Evolutionary conservation across 805 yeast species (phyloP).

Genomic region (Komagataella phaffii): DNA sequence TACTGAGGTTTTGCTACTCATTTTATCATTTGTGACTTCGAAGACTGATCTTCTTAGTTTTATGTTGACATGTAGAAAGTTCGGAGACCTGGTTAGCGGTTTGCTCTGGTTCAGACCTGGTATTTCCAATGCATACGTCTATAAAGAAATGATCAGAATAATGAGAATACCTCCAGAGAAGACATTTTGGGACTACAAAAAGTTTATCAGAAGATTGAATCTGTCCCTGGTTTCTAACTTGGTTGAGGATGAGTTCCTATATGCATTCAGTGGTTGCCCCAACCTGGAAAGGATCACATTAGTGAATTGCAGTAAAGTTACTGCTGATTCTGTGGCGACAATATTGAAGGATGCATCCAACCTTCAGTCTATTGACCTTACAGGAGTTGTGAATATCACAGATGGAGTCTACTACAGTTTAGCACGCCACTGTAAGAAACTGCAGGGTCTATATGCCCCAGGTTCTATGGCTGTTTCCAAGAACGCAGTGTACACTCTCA

Average conservation of each 20-base stretch:
- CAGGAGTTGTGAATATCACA: conserved; percentile 57
- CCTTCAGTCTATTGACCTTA: conserved; percentile 76
- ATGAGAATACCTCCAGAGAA: conserved; percentile 31
- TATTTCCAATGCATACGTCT: conserved; percentile 35
- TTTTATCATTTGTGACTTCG: conserved; percentile 50
- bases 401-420: conserved; percentile 61
- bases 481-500: conserved; percentile 42
- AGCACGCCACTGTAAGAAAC: conserved; percentile 55
- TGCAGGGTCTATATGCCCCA: conserved; percentile 87
- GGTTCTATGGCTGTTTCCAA: conserved; percentile 66
- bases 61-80: conserved; percentile 64
- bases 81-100: conserved; percentile 70
- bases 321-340: conserved; percentile 45
- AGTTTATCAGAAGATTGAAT: conserved; percentile 66
- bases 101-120: conserved; percentile 82
- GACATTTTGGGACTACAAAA: conserved; percentile 55
- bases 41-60: conserved; percentile 46
- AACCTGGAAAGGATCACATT: conserved; percentile 78
- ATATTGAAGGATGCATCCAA: conserved; percentile 53
- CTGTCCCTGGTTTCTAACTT: conserved; percentile 58
- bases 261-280: conserved; percentile 50
- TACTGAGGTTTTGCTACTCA: conserved; percentile 48
- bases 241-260: conserved; percentile 52
- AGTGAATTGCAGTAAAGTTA: conserved; percentile 60
- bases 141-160: conserved; percentile 40